Conservation (phyloP, 2,329 filamentous ascomycete genomes). For the Trichoderma endophyticum region DNA sequence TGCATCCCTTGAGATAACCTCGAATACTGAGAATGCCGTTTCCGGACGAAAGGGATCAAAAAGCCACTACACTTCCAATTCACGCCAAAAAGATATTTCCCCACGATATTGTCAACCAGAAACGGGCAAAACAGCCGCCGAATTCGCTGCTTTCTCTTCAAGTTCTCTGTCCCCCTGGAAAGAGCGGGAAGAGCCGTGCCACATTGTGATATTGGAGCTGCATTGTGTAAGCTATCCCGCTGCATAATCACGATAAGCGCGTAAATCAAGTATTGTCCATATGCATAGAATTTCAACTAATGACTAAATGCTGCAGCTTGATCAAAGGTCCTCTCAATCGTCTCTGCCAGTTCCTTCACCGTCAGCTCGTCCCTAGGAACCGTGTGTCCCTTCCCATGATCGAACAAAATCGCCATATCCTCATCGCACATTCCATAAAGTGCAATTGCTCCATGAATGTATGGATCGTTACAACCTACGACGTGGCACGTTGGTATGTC, state of each 20-base stretch:
- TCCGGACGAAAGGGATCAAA: not conserved
- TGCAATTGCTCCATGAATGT: slow-evolving; percentile 58
- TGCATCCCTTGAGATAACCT: not conserved
- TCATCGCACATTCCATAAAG: slow-evolving; percentile 61
- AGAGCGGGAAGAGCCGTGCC: not conserved
- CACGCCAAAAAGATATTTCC: not conserved
- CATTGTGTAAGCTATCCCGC: not conserved
- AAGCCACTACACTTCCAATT: not conserved
- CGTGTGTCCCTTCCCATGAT: slow-evolving; percentile 63
- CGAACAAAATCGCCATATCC: slow-evolving; percentile 58
- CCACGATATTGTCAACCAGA: not conserved
- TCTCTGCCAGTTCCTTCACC: slow-evolving; percentile 41
- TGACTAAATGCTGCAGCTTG: not conserved
- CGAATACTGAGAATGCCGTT: not conserved
- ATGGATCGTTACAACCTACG: slow-evolving; percentile 56
- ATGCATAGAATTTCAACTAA: not conserved
- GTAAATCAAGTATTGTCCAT: too few species aligned
- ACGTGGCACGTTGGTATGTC: slow-evolving; percentile 53
- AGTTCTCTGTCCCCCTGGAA: not conserved
- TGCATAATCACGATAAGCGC: not conserved
- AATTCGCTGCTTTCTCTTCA: not conserved
- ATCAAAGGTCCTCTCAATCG: slow-evolving; percentile 5
- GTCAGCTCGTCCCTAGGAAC: slow-evolving; percentile 52
- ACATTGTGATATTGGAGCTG: not conserved
- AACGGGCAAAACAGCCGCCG: not conserved